These are phyloP conservation scores for Discostella stelligera DNA, from an alignment of 352 stramenopile species.

Conservation along the genomic window DNA sequence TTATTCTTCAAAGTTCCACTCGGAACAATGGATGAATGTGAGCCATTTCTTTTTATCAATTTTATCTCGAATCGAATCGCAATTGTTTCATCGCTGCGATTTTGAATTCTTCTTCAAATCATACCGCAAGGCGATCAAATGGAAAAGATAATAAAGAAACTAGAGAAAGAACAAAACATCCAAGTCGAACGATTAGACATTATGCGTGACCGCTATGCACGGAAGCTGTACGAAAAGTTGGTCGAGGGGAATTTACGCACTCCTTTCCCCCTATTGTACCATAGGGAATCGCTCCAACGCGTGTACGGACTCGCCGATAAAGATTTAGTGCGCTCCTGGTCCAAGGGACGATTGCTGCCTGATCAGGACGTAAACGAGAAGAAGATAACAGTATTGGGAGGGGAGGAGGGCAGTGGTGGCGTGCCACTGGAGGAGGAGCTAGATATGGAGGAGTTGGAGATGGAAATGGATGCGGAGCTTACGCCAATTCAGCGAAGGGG, in stretches of 20 bases:
- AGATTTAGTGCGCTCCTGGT: conserved; percentile 64
- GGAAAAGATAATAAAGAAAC: conserved; percentile 59
- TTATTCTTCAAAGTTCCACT: conserved; percentile 74
- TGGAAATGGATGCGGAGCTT: conserved; percentile 62
- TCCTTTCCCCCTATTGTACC: conserved; percentile 64
- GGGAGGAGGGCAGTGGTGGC: conserved; percentile 22
- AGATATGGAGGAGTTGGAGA: conserved; percentile 61
- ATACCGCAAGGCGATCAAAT: conserved; percentile 54
- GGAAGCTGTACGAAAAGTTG: conserved; percentile 55
- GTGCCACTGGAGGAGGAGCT: conserved; percentile 26
- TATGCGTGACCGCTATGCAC: conserved; percentile 41
- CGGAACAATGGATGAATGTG: conserved; percentile 63
- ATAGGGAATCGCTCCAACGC: conserved; percentile 68
- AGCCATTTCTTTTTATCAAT: conserved; percentile 21
- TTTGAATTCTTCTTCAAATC: neutral
- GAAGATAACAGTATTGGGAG: conserved; percentile 38
- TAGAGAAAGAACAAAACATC: conserved; percentile 66
- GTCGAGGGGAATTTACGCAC: conserved; percentile 41
- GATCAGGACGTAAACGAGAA: conserved; percentile 32
- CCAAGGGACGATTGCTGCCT: conserved; percentile 62
- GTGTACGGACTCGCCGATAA: conserved; percentile 54
- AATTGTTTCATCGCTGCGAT: neutral
- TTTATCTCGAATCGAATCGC: neutral
- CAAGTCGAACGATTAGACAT: conserved; percentile 70
- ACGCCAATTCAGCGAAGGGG: conserved; percentile 63